These are phyloP conservation scores for Penicillium hesseltinei DNA, from an alignment of 2,329 filamentous ascomycete species.

Conservation along the genomic window DNA sequence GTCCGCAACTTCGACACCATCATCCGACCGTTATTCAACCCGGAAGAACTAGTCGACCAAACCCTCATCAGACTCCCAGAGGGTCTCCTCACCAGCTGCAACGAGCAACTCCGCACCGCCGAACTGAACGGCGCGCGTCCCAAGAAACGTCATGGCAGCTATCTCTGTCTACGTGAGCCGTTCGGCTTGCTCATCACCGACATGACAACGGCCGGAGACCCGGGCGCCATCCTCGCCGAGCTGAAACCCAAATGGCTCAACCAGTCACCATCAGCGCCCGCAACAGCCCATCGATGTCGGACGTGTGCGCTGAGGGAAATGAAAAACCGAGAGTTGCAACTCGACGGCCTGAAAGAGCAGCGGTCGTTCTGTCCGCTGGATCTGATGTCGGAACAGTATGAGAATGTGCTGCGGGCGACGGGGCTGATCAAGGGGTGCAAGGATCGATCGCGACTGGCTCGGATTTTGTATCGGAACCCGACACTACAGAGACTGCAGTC, in stretches of 20 bases:
- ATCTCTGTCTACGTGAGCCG: slow-evolving; percentile 54
- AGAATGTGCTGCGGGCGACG: slow-evolving; percentile 48
- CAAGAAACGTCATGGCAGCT: slow-evolving; percentile 51
- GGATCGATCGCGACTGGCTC: slow-evolving; percentile 38
- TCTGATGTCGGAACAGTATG: slow-evolving; percentile 51
- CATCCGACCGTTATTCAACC: slow-evolving; percentile 57
- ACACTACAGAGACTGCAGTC: slow-evolving; percentile 36
- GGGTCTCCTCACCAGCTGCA: slow-evolving; percentile 50
- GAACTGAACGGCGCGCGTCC: slow-evolving; percentile 47
- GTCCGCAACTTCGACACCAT: slow-evolving; percentile 38
- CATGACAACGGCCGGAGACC: slow-evolving; percentile 56
- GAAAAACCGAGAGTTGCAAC: slow-evolving; percentile 43
- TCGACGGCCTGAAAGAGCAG: slow-evolving; percentile 28
- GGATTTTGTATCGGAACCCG: slow-evolving; percentile 35
- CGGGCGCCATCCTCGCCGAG: slow-evolving; percentile 55
- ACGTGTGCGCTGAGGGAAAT: slow-evolving; percentile 65
- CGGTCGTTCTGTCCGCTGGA: slow-evolving; percentile 63
- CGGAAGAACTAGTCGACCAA: slow-evolving; percentile 57
- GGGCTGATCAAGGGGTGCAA: slow-evolving; percentile 36
- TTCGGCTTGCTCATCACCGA: slow-evolving; percentile 71
- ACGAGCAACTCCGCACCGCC: slow-evolving; percentile 52
- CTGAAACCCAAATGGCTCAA: slow-evolving; percentile 84
- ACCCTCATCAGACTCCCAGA: slow-evolving; percentile 51
- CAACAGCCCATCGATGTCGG: slow-evolving; percentile 63
- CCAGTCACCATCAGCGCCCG: slow-evolving; percentile 71